These are phyloP conservation scores for Calonectria leucothoes DNA, from an alignment of 2,329 filamentous ascomycete species.

Conservation along the genomic window DNA sequence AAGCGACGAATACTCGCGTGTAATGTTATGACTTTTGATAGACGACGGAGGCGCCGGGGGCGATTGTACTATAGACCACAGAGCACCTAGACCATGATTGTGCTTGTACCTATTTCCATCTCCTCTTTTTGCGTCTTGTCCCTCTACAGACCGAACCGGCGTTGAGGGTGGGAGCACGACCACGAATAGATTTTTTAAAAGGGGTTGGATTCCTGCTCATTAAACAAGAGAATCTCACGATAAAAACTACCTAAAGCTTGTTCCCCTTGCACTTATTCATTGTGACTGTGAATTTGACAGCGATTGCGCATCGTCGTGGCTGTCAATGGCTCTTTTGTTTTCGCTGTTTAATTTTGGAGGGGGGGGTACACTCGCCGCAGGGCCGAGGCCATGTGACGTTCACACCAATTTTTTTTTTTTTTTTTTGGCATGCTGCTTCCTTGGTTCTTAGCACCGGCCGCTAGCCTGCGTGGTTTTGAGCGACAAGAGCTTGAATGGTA, in stretches of 20 bases:
- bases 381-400: conserved; percentile 11
- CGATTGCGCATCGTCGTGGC: neutral
- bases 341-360: neutral
- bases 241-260: neutral
- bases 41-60: conserved; percentile 50
- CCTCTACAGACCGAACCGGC: conserved; percentile 28
- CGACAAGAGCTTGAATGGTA: conserved; percentile 3
- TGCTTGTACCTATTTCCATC: conserved; percentile 50
- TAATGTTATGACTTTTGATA: conserved; percentile 52
- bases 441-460: conserved; percentile 12
- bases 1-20: conserved; percentile 55
- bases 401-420: conserved; percentile 19
- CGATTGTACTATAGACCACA: conserved; percentile 55
- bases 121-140: conserved; percentile 46
- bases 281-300: neutral
- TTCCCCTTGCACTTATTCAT: neutral
- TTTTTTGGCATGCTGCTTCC: too few species aligned
- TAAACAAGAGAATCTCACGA: conserved; percentile 15
- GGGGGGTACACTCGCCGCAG: neutral
- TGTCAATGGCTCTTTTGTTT: neutral
- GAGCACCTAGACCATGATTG: conserved; percentile 43
- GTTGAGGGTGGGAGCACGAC: conserved; percentile 32
- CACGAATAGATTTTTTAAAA: conserved; percentile 15
- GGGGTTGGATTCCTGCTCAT: conserved; percentile 26
- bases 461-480: conserved; percentile 24